Percentiles rank a stretch among this genome's conserved stretches.
Conservation (phyloP, 768 basidiomycete species). For the Boletus reticulatus region DNA sequence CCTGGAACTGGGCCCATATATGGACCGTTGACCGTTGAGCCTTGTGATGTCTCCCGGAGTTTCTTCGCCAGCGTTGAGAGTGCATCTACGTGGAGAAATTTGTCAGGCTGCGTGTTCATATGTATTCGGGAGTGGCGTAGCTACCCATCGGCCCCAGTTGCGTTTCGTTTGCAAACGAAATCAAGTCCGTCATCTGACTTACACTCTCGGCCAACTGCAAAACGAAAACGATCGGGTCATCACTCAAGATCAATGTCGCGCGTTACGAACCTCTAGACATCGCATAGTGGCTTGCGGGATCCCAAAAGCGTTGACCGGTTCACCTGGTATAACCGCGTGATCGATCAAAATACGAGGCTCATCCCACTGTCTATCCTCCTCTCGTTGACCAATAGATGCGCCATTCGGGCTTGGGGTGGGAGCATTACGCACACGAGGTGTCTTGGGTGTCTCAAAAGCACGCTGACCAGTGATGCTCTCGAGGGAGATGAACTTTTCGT, state of each 20-base stretch:
- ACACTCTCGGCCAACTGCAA: slow-evolving; percentile 77
- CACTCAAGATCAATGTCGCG: not conserved
- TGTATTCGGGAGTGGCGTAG: slow-evolving; percentile 31
- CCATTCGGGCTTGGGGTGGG: slow-evolving; percentile 36
- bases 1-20: slow-evolving; percentile 17
- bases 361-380: slow-evolving; percentile 63
- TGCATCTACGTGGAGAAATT: slow-evolving; percentile 39
- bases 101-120: slow-evolving; percentile 22
- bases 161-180: slow-evolving; percentile 56
- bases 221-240: slow-evolving; percentile 6
- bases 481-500: slow-evolving; percentile 73
- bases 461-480: slow-evolving; percentile 58
- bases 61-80: slow-evolving; percentile 39
- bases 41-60: slow-evolving; percentile 33
- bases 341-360: slow-evolving; percentile 63
- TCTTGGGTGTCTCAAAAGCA: slow-evolving; percentile 40
- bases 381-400: slow-evolving; percentile 27
- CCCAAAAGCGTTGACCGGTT: slow-evolving; percentile 86
- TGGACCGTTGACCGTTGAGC: slow-evolving; percentile 12
- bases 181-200: slow-evolving; percentile 75
- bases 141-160: slow-evolving; percentile 65
- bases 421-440: slow-evolving; percentile 33
- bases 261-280: slow-evolving; percentile 66
- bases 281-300: slow-evolving; percentile 89
- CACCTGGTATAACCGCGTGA: slow-evolving; percentile 66